Base-by-base conservation (phyloP, 495 filamentous ascomycete genomes). In the Chaetomium cochliodes region DNA sequence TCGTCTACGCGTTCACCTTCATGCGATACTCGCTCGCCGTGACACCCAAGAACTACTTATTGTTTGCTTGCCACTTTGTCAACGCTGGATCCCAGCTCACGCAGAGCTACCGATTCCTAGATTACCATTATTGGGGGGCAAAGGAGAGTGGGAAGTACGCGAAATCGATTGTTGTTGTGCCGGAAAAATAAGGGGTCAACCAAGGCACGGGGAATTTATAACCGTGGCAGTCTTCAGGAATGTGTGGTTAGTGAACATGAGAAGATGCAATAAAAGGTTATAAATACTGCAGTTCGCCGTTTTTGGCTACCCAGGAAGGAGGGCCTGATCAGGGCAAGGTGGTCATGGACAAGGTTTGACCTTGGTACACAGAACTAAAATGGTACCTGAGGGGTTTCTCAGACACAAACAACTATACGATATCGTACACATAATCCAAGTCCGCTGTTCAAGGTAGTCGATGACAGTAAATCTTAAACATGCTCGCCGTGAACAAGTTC, bases 401-500 rank as follows among this genome's bases (percentile, higher is more conserved):
- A 54, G 51, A 54, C 13, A 1, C 26, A 54, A 25, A 1, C 26
- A 54, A 25, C 51, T 33, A 54, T 25, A 2, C 26, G 51, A 30
- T 54, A 54, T 54, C 51, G 51, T 54, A 54, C 26, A 54, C 25
- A 54, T 33, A 28, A 23, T 13, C n/a, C 22, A 7, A 54, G 26
- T 15, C 30, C 7, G 15, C 51, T 8, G 15, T 54, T 54, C 25
- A 30, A 54, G 18, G 51, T 54, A 37, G 28, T 37, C 15, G 52
- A 55, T 42, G n/a, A 20, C n/a, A 44, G 26, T 16, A n/a, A n/a
- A 42, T 25, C 54, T 18, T 57, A 57, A 25, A 57, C 54, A 44
- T 23, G 33, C 54, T 57, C 54, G 20, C 54, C 33, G 22, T 57
- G 54, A 11, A 57, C 59, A 62, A 62, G 59, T 37, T 62, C 33